Base-by-base conservation (phyloP, 768 basidiomycete genomes). In the Mycena filopes region DNA sequence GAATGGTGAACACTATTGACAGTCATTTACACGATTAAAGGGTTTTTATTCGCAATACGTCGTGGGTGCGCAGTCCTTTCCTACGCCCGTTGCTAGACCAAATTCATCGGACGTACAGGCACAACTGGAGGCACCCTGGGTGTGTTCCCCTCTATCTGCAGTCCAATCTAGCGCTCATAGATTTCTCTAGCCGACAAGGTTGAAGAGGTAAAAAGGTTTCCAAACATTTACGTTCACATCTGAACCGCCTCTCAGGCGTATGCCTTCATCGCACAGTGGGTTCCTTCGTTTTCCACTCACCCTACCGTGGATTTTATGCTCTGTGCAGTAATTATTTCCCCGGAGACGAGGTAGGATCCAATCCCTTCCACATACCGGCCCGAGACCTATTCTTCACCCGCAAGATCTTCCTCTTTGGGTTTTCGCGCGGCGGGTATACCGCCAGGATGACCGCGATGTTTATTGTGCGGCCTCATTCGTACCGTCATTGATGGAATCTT, bases 231-330 rank as follows among this genome's bases (percentile, higher is more conserved):
- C 18, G 9, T 33, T 13, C n/a, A 4, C 6, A 40, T 51, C 47
- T 50, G 16, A 49, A 12, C 29, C 33, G 41, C 46, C 5, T 18
- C 20, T 55, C 53, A 59, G 56, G 64, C 64, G 21, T 65, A 65
- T 48, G 89, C 85, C n/a, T 93, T 93, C 72, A 89, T 93, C 69
- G 86, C 91, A 23, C 89, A 93, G 90, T 92, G 70, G 75, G 90
- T 79, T 6, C 16, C 18, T 45, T 8, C 4, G 2, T n/a, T 4
- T 1, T 11, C 15, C 31, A 23, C 8, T 33, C 12, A 20, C 12
- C 4, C n/a, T n/a, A n/a, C n/a, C n/a, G 33, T 29, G 23, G 3
- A 20, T 42, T 31, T 61, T 28, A 64, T 20, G 8, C 25, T 9
- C 36, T 26, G 20, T 18, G 23, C 29, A 93, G 91, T 66, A 93